These are phyloP conservation scores for Starmera quercuum DNA, from an alignment of 805 yeast genomes.

Conservation along the genomic window DNA sequence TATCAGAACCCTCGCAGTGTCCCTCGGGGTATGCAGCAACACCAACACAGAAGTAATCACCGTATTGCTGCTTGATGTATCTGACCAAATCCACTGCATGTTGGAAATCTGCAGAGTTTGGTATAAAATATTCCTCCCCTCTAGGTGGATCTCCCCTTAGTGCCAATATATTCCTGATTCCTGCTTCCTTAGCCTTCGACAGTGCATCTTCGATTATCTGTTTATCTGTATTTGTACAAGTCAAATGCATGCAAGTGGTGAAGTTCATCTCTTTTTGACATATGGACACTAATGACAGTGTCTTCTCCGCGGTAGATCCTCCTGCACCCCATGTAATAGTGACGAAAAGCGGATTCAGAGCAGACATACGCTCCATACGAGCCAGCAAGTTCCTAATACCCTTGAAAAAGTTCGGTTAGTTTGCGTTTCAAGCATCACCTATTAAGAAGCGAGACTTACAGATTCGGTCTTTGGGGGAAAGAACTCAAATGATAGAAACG, in stretches of 20 bases:
- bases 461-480: constrained; percentile 95
- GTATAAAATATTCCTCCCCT: constrained; percentile 52
- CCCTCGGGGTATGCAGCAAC: constrained; percentile 99
- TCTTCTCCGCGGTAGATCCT: constrained; percentile 84
- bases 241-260: constrained; percentile 91
- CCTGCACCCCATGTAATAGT: constrained; percentile 99
- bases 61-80: constrained; percentile 65
- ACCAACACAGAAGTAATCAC: constrained; percentile 84
- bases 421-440: not conserved
- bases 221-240: constrained; percentile 89
- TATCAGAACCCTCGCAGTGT: constrained; percentile 81
- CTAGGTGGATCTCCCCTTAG: constrained; percentile 95
- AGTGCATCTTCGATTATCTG: constrained; percentile 75
- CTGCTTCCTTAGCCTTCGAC: constrained; percentile 58
- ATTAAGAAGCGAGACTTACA: constrained; percentile 18
- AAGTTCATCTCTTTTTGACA: constrained; percentile 69
- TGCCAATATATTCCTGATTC: constrained; percentile 85
- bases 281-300: constrained; percentile 72
- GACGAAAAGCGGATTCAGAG: constrained; percentile 80
- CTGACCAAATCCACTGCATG: constrained; percentile 82
- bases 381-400: constrained; percentile 81
- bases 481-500: constrained; percentile 83
- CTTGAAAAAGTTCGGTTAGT: constrained; percentile 13
- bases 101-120: constrained; percentile 37
- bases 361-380: constrained; percentile 83